These are phyloP conservation scores for Hortiboletus rubellus DNA, from an alignment of 1,284 basidiomycete genomes.

Conservation along the genomic window DNA sequence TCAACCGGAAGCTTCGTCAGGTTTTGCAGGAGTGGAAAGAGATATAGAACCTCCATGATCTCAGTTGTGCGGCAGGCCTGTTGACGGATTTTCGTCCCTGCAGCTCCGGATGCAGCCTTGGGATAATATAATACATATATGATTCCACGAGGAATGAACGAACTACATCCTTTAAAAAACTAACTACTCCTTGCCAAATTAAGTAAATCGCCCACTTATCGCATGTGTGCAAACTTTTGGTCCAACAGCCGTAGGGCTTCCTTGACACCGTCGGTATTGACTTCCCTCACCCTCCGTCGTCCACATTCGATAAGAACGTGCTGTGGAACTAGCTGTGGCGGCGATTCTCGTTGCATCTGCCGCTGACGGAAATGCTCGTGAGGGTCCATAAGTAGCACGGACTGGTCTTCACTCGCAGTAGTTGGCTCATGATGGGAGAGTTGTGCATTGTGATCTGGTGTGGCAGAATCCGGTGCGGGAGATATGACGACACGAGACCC, in stretches of 20 bases:
- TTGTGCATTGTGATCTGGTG: slow-evolving; percentile 42
- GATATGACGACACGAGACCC: slow-evolving; percentile 71
- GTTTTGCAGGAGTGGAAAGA: slow-evolving; percentile 26
- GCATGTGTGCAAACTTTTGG: slow-evolving; percentile 53
- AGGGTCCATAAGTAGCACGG: slow-evolving; percentile 52
- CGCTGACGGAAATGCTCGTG: slow-evolving; percentile 52
- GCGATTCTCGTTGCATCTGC: slow-evolving; percentile 43
- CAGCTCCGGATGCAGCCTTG: background rate
- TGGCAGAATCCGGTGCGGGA: slow-evolving; percentile 52
- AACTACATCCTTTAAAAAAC: slow-evolving; percentile 1
- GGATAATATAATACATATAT: slow-evolving; percentile 7
- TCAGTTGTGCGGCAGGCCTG: background rate
- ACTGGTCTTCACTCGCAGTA: slow-evolving; percentile 26
- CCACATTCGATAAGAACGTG: slow-evolving; percentile 62
- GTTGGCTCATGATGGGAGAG: slow-evolving; percentile 14
- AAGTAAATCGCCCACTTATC: slow-evolving; percentile 12
- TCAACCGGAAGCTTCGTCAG: slow-evolving; percentile 34
- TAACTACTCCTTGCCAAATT: background rate
- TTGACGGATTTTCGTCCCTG: background rate
- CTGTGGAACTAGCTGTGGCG: slow-evolving; percentile 57
- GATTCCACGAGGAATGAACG: background rate
- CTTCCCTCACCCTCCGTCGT: slow-evolving; percentile 63
- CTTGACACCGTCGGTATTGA: slow-evolving; percentile 74
- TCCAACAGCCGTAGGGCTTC: slow-evolving; percentile 81
- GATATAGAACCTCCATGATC: slow-evolving; percentile 1